Evolutionary conservation across 1,284 basidiomycete genomes (phyloP).

Genomic region (Cutaneotrichosporon cutaneum): DNA sequence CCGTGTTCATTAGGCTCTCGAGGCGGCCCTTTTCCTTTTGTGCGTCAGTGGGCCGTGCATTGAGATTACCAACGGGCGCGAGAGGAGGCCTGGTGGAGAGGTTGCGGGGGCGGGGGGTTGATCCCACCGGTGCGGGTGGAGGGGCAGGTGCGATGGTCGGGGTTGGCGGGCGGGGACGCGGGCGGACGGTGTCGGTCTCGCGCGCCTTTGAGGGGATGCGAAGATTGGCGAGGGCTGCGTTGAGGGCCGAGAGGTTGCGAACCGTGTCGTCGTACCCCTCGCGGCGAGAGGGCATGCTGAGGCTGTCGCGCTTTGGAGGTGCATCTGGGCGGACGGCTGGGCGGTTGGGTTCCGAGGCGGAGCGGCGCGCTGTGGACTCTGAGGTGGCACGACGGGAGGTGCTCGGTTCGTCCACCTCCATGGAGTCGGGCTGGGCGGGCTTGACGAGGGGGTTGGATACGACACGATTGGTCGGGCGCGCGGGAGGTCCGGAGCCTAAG

Average conservation of each 20-base stretch:
- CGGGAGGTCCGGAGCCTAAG: conserved; percentile 40
- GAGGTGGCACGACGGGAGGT: conserved; percentile 11
- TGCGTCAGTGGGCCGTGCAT: not conserved
- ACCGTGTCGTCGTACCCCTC: conserved; percentile 42
- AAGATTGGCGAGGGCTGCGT: conserved; percentile 45
- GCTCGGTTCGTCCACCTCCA: conserved; percentile 9
- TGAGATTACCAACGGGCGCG: conserved; percentile 4
- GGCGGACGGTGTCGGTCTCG: not conserved
- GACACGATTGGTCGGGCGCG: conserved; percentile 36
- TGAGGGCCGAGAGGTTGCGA: conserved; percentile 40
- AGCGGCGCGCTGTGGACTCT: not conserved
- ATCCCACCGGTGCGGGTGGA: not conserved
- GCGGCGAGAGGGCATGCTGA: conserved; percentile 29
- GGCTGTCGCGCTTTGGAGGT: conserved; percentile 7
- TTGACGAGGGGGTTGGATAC: conserved; percentile 44
- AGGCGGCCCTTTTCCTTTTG: not conserved
- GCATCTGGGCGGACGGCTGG: not conserved
- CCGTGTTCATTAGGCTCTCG: not conserved
- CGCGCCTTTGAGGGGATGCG: conserved; percentile 3
- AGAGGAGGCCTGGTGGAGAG: conserved; percentile 1
- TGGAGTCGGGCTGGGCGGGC: not conserved
- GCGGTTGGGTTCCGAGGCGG: not conserved
- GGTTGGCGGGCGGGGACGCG: not conserved
- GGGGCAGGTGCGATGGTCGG: not conserved
- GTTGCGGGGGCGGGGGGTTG: conserved; percentile 10